These are phyloP conservation scores for Antarctomyces pellizariae DNA, from an alignment of 495 filamentous ascomycete genomes.

Conservation along the genomic window DNA sequence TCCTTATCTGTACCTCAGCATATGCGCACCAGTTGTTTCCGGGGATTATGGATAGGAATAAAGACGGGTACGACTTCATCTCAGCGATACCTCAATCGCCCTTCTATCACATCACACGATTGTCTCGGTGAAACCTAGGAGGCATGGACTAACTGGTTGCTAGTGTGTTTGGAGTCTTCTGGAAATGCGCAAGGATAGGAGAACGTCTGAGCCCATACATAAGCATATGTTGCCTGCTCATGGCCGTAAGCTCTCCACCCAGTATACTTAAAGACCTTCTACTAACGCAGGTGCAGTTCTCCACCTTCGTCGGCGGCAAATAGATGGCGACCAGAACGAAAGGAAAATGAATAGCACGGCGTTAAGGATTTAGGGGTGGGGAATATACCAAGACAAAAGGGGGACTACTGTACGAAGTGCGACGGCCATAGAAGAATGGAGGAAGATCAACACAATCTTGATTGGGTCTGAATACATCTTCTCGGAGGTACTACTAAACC, in stretches of 20 bases:
- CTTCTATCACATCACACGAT: not conserved
- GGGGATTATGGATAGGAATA: slow-evolving; percentile 78
- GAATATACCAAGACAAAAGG: too few relatives aligned
- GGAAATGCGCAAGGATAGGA: slow-evolving; percentile 87
- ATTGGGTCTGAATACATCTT: too few relatives aligned
- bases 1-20: slow-evolving; percentile 84
- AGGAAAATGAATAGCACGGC: slow-evolving; percentile 1
- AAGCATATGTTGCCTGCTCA: slow-evolving; percentile 76
- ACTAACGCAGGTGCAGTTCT: too few relatives aligned
- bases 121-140: not conserved
- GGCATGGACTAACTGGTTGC: slow-evolving; percentile 4
- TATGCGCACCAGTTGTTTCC: slow-evolving; percentile 84
- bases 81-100: too few relatives aligned
- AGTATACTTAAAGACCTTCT: not conserved
- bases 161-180: slow-evolving; percentile 75
- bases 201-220: slow-evolving; percentile 91
- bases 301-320: slow-evolving; percentile 11
- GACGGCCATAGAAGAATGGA: too few relatives aligned
- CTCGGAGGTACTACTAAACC: too few relatives aligned
- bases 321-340: too few relatives aligned
- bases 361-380: not conserved
- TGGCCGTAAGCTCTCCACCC: slow-evolving; percentile 48
- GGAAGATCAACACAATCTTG: too few relatives aligned
- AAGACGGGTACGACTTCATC: slow-evolving; percentile 52
- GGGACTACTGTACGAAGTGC: too few relatives aligned